phyloP scores from a whole-genome alignment of 108 stramenopile species.

The Pseudonitzschia multiseries region DNA sequence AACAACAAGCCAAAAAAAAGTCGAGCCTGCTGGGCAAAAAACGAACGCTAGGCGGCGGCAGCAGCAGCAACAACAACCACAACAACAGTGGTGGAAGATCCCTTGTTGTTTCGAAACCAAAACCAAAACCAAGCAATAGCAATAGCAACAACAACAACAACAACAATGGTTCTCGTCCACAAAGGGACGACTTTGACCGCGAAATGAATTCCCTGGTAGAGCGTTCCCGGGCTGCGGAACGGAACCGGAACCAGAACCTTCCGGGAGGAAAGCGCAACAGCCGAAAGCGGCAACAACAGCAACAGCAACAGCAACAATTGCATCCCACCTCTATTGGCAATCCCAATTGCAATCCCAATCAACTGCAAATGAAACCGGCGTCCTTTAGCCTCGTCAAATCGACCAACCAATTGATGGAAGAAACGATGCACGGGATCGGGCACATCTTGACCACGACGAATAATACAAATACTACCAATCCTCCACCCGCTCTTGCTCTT shows the following conservation, averaged over 20 bases:
- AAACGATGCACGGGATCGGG: slow-evolving; percentile 3
- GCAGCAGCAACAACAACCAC: not conserved
- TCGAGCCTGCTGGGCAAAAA: not conserved
- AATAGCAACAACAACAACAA: not conserved
- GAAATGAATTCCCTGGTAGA: slow-evolving; percentile 11
- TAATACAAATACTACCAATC: not conserved
- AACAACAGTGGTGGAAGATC: too few species aligned
- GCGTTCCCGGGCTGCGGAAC: not conserved
- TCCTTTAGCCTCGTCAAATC: not conserved
- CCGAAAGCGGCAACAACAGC: not conserved
- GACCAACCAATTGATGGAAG: not conserved
- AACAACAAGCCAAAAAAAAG: slow-evolving; percentile 4
- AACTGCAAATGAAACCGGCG: not conserved
- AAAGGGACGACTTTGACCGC: slow-evolving; percentile 1
- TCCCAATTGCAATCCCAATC: not conserved
- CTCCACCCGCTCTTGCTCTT: too few species aligned
- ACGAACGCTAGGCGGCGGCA: not conserved
- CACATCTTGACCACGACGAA: not conserved
- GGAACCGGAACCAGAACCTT: not conserved
- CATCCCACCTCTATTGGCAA: not conserved
- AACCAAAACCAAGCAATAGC: not conserved
- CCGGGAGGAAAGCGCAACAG: not conserved
- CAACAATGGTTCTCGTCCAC: too few species aligned
- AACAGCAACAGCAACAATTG: not conserved
- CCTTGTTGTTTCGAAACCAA: too few species aligned